phyloP scores from a whole-genome alignment of 2,329 filamentous ascomycete genomes.

The Diaporthe helianthi region DNA sequence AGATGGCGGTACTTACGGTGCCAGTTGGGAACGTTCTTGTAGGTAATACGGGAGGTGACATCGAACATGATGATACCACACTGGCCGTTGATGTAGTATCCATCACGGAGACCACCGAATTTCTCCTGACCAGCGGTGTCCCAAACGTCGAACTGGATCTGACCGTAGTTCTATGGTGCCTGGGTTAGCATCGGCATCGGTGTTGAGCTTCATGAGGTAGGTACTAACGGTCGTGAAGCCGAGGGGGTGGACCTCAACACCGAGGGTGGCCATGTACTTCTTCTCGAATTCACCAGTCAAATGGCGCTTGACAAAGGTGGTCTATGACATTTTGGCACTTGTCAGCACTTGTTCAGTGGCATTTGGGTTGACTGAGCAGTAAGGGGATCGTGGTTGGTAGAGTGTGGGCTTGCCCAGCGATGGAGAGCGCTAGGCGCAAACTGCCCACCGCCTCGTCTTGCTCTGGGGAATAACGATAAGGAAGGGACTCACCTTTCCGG shows the following conservation, averaged over 20 bases:
- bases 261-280: conserved; percentile 99
- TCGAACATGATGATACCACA: conserved; percentile 99
- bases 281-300: conserved; percentile 99
- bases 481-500: conserved; percentile 83
- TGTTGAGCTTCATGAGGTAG: conserved; percentile 28
- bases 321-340: conserved; percentile 62
- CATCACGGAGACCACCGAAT: conserved; percentile 98
- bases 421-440: conserved; percentile 31
- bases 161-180: conserved; percentile 84
- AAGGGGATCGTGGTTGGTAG: conserved; percentile 35
- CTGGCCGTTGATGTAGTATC: conserved; percentile 99
- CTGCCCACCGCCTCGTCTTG: conserved; percentile 35
- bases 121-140: conserved; percentile 99
- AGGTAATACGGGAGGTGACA: conserved; percentile 98
- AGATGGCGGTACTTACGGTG: conserved; percentile 76
- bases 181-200: conserved; percentile 41
- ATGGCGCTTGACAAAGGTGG: conserved; percentile 99
- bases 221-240: conserved; percentile 92
- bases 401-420: conserved; percentile 24
- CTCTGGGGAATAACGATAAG: conserved; percentile 15
- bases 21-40: conserved; percentile 99
- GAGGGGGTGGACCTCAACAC: conserved; percentile 99
- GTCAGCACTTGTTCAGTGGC: conserved; percentile 20
- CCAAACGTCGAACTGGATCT: conserved; percentile 99
- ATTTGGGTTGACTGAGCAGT: conserved; percentile 21